Evolutionary conservation across 2,329 filamentous ascomycete genomes (phyloP), one percentile per base, ranked within the genome.

Genomic region (Neophaeococcomyces aloes): DNA sequence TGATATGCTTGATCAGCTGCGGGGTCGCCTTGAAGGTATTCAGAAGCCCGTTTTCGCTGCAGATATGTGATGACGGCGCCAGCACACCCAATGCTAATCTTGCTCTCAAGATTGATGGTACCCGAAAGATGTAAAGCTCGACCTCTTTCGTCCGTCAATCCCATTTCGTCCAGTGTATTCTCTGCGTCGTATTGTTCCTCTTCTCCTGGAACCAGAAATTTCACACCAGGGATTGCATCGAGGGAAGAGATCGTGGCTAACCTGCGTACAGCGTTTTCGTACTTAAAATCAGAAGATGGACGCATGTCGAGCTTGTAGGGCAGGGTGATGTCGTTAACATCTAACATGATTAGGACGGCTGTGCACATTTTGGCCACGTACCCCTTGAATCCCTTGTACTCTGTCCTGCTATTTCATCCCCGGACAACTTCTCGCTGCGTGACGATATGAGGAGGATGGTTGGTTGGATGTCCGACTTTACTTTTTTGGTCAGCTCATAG

Each of bases 31-130:
- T 78, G 75, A 2, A 81, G 65, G 55, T 78, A 81, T 29, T 77
- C 72, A 2, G 75, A 71, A 30, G 78, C 74, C 57, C 73, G 73
- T 53, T 78, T 74, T 41, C 85, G 78, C 54, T 86, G 78, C 18
- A 95, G 62, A 51, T 93, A 85, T 4, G 75, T 74, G n/a, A 96
- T 65, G 2, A 96, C 66, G 19, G 88, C 88, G n/a, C 88, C 86
- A 19, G 82, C 83, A 62, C 91, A 96, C 2, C 86, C 84, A 37
- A 94, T 69, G 67, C 86, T 85, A 10, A 83, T 59, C 4, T 64
- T 68, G 54, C 83, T 89, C 2, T 89, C 81, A 42, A 91, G 65
- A 56, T 93, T 79, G 48, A 94, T 72, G 48, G 69, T 75, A 1
- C 82, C 75, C 2, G 81, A 78, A 7, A 93, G 71, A 34, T 78